phyloP scores from a whole-genome alignment of 2,329 filamentous ascomycete species.

The Alternaria postmessia region DNA sequence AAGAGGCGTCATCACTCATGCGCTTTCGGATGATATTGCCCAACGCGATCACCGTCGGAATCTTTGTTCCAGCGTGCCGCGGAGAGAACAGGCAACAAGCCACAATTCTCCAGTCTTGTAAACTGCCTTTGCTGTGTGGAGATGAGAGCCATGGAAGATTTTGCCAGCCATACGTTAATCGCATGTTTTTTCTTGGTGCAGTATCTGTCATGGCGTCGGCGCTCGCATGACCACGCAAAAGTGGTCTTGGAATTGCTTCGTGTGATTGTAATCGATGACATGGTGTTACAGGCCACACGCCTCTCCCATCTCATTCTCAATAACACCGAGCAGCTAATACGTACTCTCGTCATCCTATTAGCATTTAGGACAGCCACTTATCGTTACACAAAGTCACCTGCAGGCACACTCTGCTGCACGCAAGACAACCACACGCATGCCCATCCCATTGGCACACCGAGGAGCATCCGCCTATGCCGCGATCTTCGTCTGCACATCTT shows the following conservation, averaged over 20 bases:
- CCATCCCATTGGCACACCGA: constrained; percentile 2
- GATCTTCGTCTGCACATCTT: background rate
- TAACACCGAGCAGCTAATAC: constrained; percentile 6
- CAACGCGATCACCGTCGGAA: constrained; percentile 7
- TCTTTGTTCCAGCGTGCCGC: constrained; percentile 2
- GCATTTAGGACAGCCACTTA: background rate
- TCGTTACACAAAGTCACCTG: constrained; percentile 11
- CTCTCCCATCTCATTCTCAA: constrained; percentile 7
- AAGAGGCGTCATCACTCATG: constrained; percentile 12
- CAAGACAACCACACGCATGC: constrained; percentile 8
- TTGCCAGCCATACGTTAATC: constrained; percentile 2
- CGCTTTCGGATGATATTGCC: constrained; percentile 14
- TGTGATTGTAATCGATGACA: constrained; percentile 22
- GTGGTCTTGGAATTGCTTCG: constrained; percentile 13
- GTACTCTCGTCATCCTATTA: constrained; percentile 11
- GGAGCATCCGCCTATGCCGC: constrained; percentile 4
- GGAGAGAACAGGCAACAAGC: background rate
- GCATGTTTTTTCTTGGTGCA: background rate
- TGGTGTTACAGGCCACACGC: constrained; percentile 7
- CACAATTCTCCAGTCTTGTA: background rate
- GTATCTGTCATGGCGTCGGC: constrained; percentile 11
- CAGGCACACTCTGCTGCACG: constrained; percentile 11
- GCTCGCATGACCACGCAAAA: constrained; percentile 29
- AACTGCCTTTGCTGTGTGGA: background rate
- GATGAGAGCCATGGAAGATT: background rate